Evolutionary conservation across 2,329 filamentous ascomycete genomes (phyloP).

Genomic region (Paraphaeosphaeria minitans): DNA sequence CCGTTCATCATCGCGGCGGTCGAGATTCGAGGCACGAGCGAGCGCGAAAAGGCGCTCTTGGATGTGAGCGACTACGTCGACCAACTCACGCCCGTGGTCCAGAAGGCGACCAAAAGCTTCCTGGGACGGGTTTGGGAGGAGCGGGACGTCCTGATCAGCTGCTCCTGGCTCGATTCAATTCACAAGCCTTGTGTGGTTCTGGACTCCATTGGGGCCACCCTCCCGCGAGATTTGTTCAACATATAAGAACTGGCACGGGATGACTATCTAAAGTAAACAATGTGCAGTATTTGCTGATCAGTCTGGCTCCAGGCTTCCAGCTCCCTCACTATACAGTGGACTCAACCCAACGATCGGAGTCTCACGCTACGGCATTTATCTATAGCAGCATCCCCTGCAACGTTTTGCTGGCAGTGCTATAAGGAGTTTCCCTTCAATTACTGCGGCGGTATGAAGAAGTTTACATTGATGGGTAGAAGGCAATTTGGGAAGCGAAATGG

Average conservation of each 20-base stretch:
- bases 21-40: conserved; percentile 4
- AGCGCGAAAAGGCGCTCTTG: neutral
- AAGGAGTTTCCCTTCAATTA: too few relatives aligned
- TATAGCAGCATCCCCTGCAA: too few relatives aligned
- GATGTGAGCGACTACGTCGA: conserved; percentile 14
- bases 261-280: neutral
- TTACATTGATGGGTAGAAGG: too few relatives aligned
- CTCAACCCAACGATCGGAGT: too few relatives aligned
- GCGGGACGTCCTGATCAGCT: conserved; percentile 2
- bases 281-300: neutral
- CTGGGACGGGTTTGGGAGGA: conserved; percentile 12
- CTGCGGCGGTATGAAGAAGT: too few relatives aligned
- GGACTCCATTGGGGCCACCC: conserved; percentile 6
- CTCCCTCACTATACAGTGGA: too few relatives aligned
- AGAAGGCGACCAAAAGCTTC: conserved; percentile 11
- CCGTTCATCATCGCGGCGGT: conserved; percentile 16
- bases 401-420: too few relatives aligned
- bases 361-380: too few relatives aligned
- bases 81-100: conserved; percentile 12
- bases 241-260: neutral
- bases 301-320: too few relatives aligned
- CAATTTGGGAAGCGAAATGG: too few relatives aligned
- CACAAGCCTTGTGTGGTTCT: conserved; percentile 13
- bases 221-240: neutral
- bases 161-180: conserved; percentile 14